A percentile compares a stretch with the other conserved stretches of the same genome.
phyloP scores from a whole-genome alignment of 768 basidiomycete genomes.

The Tulasnella sp. region DNA sequence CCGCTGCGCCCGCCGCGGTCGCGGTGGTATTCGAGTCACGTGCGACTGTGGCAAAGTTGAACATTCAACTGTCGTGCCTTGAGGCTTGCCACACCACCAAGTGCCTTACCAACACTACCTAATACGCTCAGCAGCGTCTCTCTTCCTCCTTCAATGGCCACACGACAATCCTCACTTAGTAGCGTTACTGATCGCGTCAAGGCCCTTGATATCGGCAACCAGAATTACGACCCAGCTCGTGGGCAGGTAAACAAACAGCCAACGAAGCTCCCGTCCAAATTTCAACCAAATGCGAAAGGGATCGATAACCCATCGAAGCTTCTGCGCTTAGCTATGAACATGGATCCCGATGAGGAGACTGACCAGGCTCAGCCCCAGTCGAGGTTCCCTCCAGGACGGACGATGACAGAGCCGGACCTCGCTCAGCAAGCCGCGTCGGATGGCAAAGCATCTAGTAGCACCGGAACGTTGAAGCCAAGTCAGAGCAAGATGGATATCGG shows the following conservation, averaged over 20 bases:
- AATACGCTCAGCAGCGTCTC: background rate
- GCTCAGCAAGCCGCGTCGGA: background rate
- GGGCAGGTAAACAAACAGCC: background rate
- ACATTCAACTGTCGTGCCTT: background rate
- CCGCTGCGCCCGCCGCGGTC: background rate
- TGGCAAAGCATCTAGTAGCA: background rate
- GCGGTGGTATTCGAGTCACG: background rate
- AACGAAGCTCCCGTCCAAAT: conserved; percentile 22
- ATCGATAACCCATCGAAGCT: conserved; percentile 2
- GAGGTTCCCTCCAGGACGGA: background rate
- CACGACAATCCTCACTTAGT: conserved; percentile 1
- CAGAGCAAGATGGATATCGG: conserved; percentile 64
- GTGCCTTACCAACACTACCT: background rate
- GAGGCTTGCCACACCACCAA: background rate
- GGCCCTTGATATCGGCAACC: conserved; percentile 8
- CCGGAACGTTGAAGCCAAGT: background rate
- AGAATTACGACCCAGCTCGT: conserved; percentile 9
- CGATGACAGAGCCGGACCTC: conserved; percentile 1
- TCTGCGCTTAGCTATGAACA: conserved; percentile 12
- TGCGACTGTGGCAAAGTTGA: background rate
- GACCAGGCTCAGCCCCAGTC: background rate
- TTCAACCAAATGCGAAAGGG: background rate
- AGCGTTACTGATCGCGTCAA: conserved; percentile 15
- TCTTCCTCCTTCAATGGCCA: background rate
- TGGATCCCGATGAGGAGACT: conserved; percentile 10